Conservation (phyloP, 352 stramenopile species). For the Saprolegnia diclina region DNA sequence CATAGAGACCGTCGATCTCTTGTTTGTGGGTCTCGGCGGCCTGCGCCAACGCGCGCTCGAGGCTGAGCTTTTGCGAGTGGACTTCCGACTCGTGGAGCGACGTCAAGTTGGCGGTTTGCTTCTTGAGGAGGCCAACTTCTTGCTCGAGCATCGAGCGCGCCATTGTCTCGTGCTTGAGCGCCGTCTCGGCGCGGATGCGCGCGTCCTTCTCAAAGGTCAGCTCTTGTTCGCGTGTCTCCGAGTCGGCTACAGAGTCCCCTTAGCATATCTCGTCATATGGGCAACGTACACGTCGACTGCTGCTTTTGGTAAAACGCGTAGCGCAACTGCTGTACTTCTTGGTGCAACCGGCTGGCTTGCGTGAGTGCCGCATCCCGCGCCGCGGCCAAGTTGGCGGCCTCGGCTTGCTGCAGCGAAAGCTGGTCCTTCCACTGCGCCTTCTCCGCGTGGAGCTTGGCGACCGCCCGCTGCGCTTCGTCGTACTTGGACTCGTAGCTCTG, state of each 20-base stretch:
- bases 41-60: conserved; percentile 9
- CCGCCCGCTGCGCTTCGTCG: conserved; percentile 56
- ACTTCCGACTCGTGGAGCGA: conserved; percentile 59
- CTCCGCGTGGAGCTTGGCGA: conserved; percentile 56
- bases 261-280: not conserved
- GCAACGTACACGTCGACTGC: conserved; percentile 39
- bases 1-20: conserved; percentile 2
- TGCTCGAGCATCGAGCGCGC: conserved; percentile 54
- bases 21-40: not conserved
- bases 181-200: conserved; percentile 48
- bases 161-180: conserved; percentile 55
- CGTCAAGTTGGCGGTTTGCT: conserved; percentile 55
- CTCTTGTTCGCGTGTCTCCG: conserved; percentile 49
- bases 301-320: conserved; percentile 72
- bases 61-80: conserved; percentile 31
- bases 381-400: conserved; percentile 52
- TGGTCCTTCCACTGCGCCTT: conserved; percentile 69
- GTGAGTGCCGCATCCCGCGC: conserved; percentile 60
- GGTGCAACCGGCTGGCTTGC: conserved; percentile 64
- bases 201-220: conserved; percentile 59
- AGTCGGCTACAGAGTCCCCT: conserved; percentile 30
- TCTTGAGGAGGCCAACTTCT: conserved; percentile 64
- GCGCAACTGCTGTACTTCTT: conserved; percentile 67
- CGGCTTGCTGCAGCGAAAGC: conserved; percentile 46
- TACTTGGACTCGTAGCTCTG: conserved; percentile 60